Evolutionary conservation across 768 basidiomycete genomes (phyloP).

Genomic region (Amanita rimosa): DNA sequence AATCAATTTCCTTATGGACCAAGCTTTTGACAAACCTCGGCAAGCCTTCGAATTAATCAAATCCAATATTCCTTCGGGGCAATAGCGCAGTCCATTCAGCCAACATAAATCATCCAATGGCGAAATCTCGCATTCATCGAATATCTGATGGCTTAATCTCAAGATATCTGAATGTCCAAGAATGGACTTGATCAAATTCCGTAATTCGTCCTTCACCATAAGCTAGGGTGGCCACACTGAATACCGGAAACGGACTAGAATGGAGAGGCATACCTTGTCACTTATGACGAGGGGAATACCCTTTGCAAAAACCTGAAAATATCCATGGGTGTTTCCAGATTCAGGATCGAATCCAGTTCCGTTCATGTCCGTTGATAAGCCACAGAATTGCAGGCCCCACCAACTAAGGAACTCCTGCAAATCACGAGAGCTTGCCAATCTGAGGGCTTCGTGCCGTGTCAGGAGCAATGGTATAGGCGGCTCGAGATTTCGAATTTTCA

Average conservation of each 20-base stretch:
- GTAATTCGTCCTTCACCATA: conserved; percentile 59
- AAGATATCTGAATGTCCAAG: conserved; percentile 50
- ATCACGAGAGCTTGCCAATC: conserved; percentile 28
- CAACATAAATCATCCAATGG: conserved; percentile 30
- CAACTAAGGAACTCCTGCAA: conserved; percentile 38
- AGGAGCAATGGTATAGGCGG: conserved; percentile 55
- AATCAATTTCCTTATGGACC: conserved; percentile 3
- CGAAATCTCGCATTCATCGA: conserved; percentile 11
- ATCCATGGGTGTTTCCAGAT: conserved; percentile 27
- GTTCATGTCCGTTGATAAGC: conserved; percentile 12
- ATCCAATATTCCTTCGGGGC: conserved; percentile 74
- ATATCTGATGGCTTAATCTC: conserved; percentile 10
- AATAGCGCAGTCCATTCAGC: conserved; percentile 68
- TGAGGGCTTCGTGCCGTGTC: conserved; percentile 49
- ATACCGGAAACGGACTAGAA: conserved; percentile 9
- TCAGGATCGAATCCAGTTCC: conserved; percentile 14
- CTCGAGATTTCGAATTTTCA: conserved; percentile 30
- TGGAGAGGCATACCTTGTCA: conserved; percentile 52
- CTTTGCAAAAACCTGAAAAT: conserved; percentile 54
- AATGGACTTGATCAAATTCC: conserved; percentile 63
- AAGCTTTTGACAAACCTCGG: conserved; percentile 45
- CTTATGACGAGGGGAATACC: conserved; percentile 60
- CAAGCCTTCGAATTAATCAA: conserved; percentile 94
- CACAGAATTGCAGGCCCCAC: conserved; percentile 62
- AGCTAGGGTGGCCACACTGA: conserved; percentile 28